Percentiles rank a stretch among this genome's conserved stretches.
Evolutionary conservation across 2,329 filamentous ascomycete species (phyloP).

Genomic region (Aspergillus carbonarius): DNA sequence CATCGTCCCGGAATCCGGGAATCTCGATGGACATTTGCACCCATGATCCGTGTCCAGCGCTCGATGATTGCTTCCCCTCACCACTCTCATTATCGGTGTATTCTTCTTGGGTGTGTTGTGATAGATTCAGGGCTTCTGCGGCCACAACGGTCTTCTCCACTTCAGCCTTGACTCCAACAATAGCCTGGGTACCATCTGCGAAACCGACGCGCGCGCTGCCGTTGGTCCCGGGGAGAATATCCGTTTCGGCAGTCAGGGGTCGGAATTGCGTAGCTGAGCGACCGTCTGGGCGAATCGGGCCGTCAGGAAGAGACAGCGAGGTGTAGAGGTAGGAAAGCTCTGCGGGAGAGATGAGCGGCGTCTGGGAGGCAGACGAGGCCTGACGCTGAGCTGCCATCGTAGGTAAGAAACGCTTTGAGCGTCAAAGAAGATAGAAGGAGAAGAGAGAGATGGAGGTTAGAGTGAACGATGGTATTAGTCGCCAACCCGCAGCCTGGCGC

Average conservation of each 20-base stretch:
- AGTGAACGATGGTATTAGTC: background rate
- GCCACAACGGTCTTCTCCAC: conserved; percentile 68
- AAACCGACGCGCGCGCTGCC: conserved; percentile 93
- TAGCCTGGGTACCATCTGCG: conserved; percentile 90
- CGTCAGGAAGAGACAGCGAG: conserved; percentile 72
- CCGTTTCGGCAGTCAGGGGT: conserved; percentile 83
- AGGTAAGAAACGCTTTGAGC: conserved; percentile 2
- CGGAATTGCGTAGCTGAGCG: conserved; percentile 83
- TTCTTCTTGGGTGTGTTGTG: conserved; percentile 32
- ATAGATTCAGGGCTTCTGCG: conserved; percentile 37
- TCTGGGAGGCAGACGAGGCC: conserved; percentile 49
- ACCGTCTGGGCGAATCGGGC: conserved; percentile 83
- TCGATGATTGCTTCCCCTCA: conserved; percentile 26
- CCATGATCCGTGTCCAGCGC: conserved; percentile 64
- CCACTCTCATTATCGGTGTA: conserved; percentile 23
- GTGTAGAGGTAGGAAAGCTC: conserved; percentile 94
- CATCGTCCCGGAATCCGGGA: conserved; percentile 85
- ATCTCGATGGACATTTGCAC: conserved; percentile 90
- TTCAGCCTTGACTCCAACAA: conserved; percentile 94
- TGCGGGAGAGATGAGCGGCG: conserved; percentile 78
- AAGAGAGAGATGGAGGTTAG: background rate
- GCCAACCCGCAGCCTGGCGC: background rate
- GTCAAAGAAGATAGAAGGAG: background rate
- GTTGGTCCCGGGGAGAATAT: conserved; percentile 84
- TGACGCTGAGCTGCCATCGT: conserved; percentile 64